Percentiles rank a stretch among this genome's conserved stretches.
Conservation (phyloP, 2,329 filamentous ascomycete genomes). For the Raffaelea albimanens region DNA sequence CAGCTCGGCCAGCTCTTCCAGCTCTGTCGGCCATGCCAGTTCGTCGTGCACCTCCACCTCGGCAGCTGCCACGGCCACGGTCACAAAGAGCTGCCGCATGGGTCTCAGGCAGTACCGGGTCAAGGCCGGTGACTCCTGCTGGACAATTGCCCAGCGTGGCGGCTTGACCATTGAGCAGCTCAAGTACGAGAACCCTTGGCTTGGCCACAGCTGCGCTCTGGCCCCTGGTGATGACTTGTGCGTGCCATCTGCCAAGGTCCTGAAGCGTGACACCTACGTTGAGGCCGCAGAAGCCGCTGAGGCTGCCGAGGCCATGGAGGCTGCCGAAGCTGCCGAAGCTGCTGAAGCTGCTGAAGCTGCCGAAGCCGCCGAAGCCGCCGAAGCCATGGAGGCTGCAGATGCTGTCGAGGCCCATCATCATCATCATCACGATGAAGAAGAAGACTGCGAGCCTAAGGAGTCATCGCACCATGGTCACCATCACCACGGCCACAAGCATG, state of each 20-base stretch:
- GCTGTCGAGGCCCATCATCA: neutral
- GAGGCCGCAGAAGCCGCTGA: neutral
- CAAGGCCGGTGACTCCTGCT: slow-evolving; percentile 4
- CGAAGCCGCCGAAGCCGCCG: neutral
- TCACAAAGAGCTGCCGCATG: neutral
- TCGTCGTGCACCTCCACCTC: too few species aligned
- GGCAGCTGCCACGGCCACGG: too few species aligned
- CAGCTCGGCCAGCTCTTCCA: too few species aligned
- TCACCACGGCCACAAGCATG: neutral
- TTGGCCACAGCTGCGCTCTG: slow-evolving; percentile 2
- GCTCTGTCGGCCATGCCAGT: too few species aligned
- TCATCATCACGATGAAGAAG: too few species aligned
- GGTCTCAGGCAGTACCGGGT: slow-evolving; percentile 1
- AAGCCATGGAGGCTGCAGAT: too few species aligned
- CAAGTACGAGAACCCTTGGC: slow-evolving; percentile 1
- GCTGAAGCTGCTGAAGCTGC: neutral
- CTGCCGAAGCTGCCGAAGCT: too few species aligned
- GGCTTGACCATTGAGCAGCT: slow-evolving; percentile 4
- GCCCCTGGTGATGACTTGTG: slow-evolving; percentile 5
- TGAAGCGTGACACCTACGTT: neutral
- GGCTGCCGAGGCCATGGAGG: neutral
- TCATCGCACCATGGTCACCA: neutral
- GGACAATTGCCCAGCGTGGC: slow-evolving; percentile 1
- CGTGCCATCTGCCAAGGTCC: neutral
- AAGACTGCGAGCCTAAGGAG: too few species aligned